Evolutionary conservation across 129 eudicot species (phyloP).

Genomic region (Escallonia herrerae): DNA sequence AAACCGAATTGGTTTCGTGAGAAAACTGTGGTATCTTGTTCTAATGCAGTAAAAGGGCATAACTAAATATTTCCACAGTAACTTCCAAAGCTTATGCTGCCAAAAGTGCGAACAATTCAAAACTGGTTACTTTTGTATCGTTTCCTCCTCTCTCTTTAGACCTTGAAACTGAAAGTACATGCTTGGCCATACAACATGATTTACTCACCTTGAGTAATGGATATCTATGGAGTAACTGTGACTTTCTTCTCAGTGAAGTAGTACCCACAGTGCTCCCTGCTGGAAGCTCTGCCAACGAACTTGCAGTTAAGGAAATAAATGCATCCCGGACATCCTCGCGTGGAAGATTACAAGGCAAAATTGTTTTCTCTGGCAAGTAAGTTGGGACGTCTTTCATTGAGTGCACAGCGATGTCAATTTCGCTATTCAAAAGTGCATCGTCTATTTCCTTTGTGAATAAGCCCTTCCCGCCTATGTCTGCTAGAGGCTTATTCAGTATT

Average conservation of each 20-base stretch:
- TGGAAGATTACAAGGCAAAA: slow-evolving; percentile 87
- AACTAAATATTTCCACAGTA: too few species aligned
- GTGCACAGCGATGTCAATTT: slow-evolving; percentile 93
- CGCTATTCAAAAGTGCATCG: slow-evolving; percentile 78
- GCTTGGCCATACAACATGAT: not conserved
- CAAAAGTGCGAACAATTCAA: too few species aligned
- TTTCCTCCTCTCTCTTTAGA: not conserved
- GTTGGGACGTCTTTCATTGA: slow-evolving; percentile 99
- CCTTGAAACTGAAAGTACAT: not conserved
- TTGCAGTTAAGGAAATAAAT: slow-evolving; percentile 64
- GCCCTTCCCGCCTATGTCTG: slow-evolving; percentile 98
- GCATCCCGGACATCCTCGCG: slow-evolving; percentile 98
- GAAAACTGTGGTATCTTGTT: too few species aligned
- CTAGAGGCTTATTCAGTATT: slow-evolving; percentile 80
- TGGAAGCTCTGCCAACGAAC: slow-evolving; percentile 76
- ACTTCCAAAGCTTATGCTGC: too few species aligned
- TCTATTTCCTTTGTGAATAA: slow-evolving; percentile 93
- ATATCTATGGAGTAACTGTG: slow-evolving; percentile 80
- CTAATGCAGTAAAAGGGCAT: too few species aligned
- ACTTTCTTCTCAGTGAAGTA: slow-evolving; percentile 89
- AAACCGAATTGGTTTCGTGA: too few species aligned
- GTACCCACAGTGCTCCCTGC: slow-evolving; percentile 85
- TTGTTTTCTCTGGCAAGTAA: slow-evolving; percentile 81
- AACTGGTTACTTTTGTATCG: not conserved
- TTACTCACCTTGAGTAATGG: slow-evolving; percentile 67